Conservation (phyloP, 2,329 filamentous ascomycete genomes). For the Didymella lethalis region DNA sequence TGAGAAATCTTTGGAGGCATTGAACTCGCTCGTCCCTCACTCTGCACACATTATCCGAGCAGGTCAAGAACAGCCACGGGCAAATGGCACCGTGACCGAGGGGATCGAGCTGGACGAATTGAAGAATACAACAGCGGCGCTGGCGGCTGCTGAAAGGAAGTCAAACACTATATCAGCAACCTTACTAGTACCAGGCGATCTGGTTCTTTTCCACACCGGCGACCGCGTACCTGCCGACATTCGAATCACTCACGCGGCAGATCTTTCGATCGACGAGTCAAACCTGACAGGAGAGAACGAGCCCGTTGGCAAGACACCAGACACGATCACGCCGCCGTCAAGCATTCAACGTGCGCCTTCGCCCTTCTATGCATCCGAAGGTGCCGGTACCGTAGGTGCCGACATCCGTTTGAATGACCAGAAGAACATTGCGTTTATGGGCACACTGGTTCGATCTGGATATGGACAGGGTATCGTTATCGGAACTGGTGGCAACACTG, state of each 20-base stretch:
- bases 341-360: constrained; percentile 57
- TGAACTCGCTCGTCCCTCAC: constrained; percentile 93
- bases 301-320: constrained; percentile 79
- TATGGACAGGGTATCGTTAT: constrained; percentile 98
- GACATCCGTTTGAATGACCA: constrained; percentile 75
- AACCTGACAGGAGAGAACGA: constrained; percentile 98
- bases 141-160: constrained; percentile 72
- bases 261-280: constrained; percentile 93
- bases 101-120: constrained; percentile 59
- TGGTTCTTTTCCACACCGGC: constrained; percentile 93
- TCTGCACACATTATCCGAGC: constrained; percentile 89
- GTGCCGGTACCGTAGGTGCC: constrained; percentile 66
- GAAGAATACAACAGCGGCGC: constrained; percentile 64
- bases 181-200: constrained; percentile 88
- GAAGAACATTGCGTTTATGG: constrained; percentile 98
- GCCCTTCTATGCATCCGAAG: constrained; percentile 66
- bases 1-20: constrained; percentile 93
- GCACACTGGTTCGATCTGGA: constrained; percentile 91
- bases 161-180: constrained; percentile 87
- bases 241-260: constrained; percentile 86
- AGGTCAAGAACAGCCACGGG: constrained; percentile 34
- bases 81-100: constrained; percentile 38
- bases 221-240: constrained; percentile 97
- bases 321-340: constrained; percentile 60
- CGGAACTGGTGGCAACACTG: constrained; percentile 89